A percentile compares a stretch with the other conserved stretches of the same genome.
phyloP scores from a whole-genome alignment of 2,329 filamentous ascomycete species.

The Diaporthe vaccinii region DNA sequence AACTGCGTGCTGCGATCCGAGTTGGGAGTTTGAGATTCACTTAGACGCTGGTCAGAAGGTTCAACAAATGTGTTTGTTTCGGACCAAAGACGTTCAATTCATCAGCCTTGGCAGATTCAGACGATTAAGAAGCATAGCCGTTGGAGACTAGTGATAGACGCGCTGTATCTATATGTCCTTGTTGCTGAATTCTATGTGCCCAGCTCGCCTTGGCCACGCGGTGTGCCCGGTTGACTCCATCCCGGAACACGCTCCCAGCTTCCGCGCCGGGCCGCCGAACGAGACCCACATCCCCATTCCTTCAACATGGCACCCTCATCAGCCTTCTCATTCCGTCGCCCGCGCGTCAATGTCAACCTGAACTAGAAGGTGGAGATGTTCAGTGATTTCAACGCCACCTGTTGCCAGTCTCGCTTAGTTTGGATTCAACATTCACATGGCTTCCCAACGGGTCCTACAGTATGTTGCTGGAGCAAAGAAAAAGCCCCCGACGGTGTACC shows the following conservation, averaged over 20 bases:
- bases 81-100: background rate
- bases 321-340: background rate
- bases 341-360: background rate
- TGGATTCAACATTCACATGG: background rate
- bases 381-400: background rate
- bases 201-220: background rate
- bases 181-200: background rate
- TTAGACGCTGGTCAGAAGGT: no score
- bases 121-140: background rate
- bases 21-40: background rate
- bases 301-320: background rate
- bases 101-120: background rate
- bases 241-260: background rate
- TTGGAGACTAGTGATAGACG: background rate
- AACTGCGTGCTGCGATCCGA: background rate
- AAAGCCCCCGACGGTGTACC: slow-evolving; percentile 63
- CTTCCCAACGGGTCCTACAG: slow-evolving; percentile 42
- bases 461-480: slow-evolving; percentile 65
- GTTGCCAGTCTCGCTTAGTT: background rate
- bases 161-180: background rate
- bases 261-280: slow-evolving; percentile 18
- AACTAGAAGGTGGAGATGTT: background rate
- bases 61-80: background rate
- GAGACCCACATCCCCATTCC: slow-evolving; percentile 13
- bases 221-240: background rate